phyloP scores from a whole-genome alignment of 23 red algal genomes.

The Chondrus crispus region DNA sequence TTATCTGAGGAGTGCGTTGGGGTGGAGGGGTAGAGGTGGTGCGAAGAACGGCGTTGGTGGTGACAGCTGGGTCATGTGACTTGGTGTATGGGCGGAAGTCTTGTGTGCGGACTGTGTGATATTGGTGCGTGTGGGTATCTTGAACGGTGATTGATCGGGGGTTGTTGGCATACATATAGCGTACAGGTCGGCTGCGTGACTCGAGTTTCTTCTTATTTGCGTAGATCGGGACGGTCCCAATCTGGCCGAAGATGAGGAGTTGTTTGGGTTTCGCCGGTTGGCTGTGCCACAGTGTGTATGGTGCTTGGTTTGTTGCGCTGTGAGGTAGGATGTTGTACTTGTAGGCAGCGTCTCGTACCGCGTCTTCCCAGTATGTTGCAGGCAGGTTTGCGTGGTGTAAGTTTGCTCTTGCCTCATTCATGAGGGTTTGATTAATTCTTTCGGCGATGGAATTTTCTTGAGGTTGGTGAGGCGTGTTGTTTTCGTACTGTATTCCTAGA shows the following conservation, averaged over 20 bases:
- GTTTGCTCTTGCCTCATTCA: neutral
- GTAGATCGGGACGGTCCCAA: neutral
- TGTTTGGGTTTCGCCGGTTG: neutral
- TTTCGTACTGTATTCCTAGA: neutral
- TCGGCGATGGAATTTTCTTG: constrained; percentile 18
- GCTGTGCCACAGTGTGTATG: neutral
- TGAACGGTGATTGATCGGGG: neutral
- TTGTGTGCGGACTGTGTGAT: neutral
- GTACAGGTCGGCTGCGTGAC: neutral
- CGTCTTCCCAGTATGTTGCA: constrained; percentile 1
- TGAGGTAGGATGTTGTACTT: constrained; percentile 12
- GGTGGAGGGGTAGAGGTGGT: neutral
- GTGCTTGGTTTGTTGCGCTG: neutral
- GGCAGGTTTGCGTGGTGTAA: neutral
- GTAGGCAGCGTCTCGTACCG: neutral
- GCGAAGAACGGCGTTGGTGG: neutral
- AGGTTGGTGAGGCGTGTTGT: neutral
- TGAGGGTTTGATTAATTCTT: neutral
- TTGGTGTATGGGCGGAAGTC: constrained; percentile 34
- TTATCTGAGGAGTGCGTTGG: neutral
- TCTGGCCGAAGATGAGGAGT: neutral
- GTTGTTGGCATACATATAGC: neutral
- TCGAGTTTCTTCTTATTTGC: neutral
- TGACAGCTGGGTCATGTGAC: neutral
- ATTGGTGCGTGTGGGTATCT: neutral